Evolutionary conservation across 495 filamentous ascomycete genomes (phyloP).

Genomic region (Chaetomium tenue): DNA sequence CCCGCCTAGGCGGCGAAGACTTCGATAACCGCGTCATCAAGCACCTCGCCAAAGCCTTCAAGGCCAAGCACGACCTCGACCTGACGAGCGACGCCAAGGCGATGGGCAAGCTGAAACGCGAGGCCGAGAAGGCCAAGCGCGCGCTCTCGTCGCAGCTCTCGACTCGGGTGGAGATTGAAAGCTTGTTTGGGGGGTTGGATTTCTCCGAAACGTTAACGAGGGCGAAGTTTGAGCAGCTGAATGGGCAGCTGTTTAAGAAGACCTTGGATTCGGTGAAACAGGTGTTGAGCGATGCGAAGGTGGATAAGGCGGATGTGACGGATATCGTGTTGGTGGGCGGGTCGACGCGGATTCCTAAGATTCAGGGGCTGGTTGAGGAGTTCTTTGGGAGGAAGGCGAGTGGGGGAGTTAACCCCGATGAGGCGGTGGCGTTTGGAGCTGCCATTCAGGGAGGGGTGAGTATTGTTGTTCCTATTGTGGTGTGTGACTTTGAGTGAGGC

Average conservation of each 20-base stretch:
- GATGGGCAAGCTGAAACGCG: constrained; percentile 97
- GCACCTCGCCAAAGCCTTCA: constrained; percentile 88
- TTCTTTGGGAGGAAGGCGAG: constrained; percentile 91
- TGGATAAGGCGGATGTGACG: constrained; percentile 73
- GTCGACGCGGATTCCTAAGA: constrained; percentile 91
- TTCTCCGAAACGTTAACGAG: constrained; percentile 94
- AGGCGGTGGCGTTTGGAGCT: constrained; percentile 91
- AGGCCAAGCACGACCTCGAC: constrained; percentile 68
- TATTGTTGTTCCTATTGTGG: background rate
- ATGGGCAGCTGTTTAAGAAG: constrained; percentile 91
- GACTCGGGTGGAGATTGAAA: constrained; percentile 90
- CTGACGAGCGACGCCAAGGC: constrained; percentile 86
- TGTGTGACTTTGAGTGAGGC: background rate
- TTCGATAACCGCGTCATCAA: constrained; percentile 94
- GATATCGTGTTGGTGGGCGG: constrained; percentile 87
- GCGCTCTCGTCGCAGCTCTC: constrained; percentile 94
- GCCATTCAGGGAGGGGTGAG: constrained; percentile 81
- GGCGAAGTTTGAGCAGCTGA: constrained; percentile 95
- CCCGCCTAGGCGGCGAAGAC: constrained; percentile 96
- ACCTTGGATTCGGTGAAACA: constrained; percentile 94
- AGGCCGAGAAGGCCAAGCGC: constrained; percentile 98
- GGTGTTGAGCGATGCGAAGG: constrained; percentile 79
- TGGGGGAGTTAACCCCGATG: constrained; percentile 94
- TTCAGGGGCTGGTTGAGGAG: constrained; percentile 83
- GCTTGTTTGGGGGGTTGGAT: constrained; percentile 86